Evolutionary conservation across 192 early-diverging fungal species (phyloP).

Genomic region (Coemansia sp.): DNA sequence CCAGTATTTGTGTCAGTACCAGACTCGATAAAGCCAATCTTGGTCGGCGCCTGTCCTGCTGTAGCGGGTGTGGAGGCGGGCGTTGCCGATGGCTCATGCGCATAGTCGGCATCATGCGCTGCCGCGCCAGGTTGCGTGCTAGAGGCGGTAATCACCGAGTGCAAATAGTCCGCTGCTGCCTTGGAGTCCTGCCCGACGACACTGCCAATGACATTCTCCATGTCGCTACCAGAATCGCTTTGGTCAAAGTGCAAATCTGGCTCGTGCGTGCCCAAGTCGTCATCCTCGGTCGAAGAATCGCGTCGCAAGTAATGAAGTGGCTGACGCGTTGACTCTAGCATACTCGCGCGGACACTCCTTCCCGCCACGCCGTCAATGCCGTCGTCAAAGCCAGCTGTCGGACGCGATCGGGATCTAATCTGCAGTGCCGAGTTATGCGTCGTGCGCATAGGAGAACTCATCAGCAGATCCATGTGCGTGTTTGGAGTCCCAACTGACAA

Average conservation of each 20-base stretch:
- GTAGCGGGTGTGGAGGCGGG: slow-evolving; percentile 14
- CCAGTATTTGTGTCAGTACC: slow-evolving; percentile 1
- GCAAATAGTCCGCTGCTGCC: slow-evolving; percentile 16
- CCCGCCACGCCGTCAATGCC: neutral
- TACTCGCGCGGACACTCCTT: slow-evolving; percentile 4
- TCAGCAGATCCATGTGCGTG: slow-evolving; percentile 27
- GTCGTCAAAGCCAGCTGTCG: slow-evolving; percentile 23
- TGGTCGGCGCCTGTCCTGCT: slow-evolving; percentile 15
- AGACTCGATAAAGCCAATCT: slow-evolving; percentile 29
- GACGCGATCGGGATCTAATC: slow-evolving; percentile 11
- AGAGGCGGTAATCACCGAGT: slow-evolving; percentile 19
- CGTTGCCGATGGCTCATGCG: slow-evolving; percentile 17
- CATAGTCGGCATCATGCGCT: slow-evolving; percentile 3
- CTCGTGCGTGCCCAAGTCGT: slow-evolving; percentile 32
- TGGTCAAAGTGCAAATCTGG: slow-evolving; percentile 51
- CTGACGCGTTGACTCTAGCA: slow-evolving; percentile 28
- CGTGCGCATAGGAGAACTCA: slow-evolving; percentile 38
- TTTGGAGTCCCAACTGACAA: slow-evolving; percentile 12
- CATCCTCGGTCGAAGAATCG: slow-evolving; percentile 40
- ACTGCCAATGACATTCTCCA: slow-evolving; percentile 12
- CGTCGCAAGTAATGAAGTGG: slow-evolving; percentile 14
- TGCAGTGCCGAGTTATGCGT: slow-evolving; percentile 9
- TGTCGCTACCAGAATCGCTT: slow-evolving; percentile 42
- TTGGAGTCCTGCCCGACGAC: slow-evolving; percentile 17
- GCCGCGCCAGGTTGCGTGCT: neutral